Evolutionary conservation across 306 rosid species (phyloP).

Genomic region (Rosa lucieae): DNA sequence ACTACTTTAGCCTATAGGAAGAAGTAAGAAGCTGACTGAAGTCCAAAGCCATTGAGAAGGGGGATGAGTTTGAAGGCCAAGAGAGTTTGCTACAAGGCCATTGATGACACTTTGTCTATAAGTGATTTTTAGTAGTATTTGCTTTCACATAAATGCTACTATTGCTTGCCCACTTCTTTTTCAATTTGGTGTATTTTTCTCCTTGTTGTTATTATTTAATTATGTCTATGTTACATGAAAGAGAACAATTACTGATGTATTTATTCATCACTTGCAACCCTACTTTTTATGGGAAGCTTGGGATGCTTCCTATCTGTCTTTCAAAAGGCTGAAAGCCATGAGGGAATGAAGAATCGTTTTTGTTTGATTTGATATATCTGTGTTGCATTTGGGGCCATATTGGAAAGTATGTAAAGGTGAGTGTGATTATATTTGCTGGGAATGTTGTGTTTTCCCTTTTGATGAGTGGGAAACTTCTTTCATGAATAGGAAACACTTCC

Average conservation of each 20-base stretch:
- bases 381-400: conserved; percentile 50
- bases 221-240: conserved; percentile 15
- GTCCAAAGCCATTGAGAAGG: conserved; percentile 39
- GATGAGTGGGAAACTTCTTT: conserved; percentile 30
- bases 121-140: conserved; percentile 44
- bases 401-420: conserved; percentile 44
- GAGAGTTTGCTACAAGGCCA: conserved; percentile 47
- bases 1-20: conserved; percentile 41
- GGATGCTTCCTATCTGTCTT: conserved; percentile 58
- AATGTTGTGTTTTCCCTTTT: conserved; percentile 50
- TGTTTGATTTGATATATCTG: conserved; percentile 67
- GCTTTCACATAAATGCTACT: conserved; percentile 37
- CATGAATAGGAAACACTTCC: conserved; percentile 14
- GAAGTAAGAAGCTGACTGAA: conserved; percentile 47
- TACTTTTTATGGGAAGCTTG: conserved; percentile 51
- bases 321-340: conserved; percentile 60
- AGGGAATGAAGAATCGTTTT: conserved; percentile 53
- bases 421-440: conserved; percentile 46
- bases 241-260: conserved; percentile 25
- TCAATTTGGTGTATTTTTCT: conserved; percentile 20
- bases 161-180: conserved; percentile 28
- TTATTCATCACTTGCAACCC: conserved; percentile 43
- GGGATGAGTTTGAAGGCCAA: conserved; percentile 36
- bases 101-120: conserved; percentile 42
- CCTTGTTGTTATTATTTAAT: conserved; percentile 10